A percentile compares a stretch with the other conserved stretches of the same genome.
Conservation (phyloP, 1,139 yeast species). For the Geotrichum bryndzae region DNA sequence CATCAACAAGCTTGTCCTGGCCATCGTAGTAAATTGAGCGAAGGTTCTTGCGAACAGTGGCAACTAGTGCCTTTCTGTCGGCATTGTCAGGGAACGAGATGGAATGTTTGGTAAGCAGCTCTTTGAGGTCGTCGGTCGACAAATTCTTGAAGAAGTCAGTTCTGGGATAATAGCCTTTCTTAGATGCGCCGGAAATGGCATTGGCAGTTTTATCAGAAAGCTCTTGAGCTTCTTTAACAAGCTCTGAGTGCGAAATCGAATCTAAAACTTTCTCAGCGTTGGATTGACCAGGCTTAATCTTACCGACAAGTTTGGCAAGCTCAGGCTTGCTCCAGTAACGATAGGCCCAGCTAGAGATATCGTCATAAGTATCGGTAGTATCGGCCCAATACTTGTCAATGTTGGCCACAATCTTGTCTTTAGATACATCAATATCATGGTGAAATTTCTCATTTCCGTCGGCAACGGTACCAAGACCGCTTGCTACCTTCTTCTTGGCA, state of each 20-base stretch:
- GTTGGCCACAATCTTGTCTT: conserved; percentile 43
- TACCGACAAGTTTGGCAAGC: conserved; percentile 23
- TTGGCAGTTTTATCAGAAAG: conserved; percentile 34
- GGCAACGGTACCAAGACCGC: neutral
- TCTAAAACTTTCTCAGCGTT: conserved; percentile 40
- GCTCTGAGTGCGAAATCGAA: conserved; percentile 41
- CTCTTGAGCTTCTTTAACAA: conserved; percentile 22
- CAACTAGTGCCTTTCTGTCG: conserved; percentile 4
- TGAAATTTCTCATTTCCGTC: neutral
- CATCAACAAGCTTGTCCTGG: neutral
- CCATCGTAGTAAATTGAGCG: conserved; percentile 10
- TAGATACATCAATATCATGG: conserved; percentile 23
- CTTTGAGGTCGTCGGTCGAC: conserved; percentile 3
- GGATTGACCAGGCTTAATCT: conserved; percentile 19
- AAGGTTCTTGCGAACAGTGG: conserved; percentile 10
- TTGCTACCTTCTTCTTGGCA: conserved; percentile 1
- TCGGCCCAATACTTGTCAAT: conserved; percentile 43
- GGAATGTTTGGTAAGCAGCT: neutral
- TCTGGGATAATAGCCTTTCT: conserved; percentile 6
- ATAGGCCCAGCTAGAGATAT: conserved; percentile 38
- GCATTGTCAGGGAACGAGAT: conserved; percentile 1
- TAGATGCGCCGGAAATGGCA: conserved; percentile 26
- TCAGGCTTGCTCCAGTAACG: conserved; percentile 43
- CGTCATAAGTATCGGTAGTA: conserved; percentile 43
- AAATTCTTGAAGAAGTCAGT: conserved; percentile 5